phyloP scores from a whole-genome alignment of 2,329 filamentous ascomycete genomes.

The Apiospora arundinis region DNA sequence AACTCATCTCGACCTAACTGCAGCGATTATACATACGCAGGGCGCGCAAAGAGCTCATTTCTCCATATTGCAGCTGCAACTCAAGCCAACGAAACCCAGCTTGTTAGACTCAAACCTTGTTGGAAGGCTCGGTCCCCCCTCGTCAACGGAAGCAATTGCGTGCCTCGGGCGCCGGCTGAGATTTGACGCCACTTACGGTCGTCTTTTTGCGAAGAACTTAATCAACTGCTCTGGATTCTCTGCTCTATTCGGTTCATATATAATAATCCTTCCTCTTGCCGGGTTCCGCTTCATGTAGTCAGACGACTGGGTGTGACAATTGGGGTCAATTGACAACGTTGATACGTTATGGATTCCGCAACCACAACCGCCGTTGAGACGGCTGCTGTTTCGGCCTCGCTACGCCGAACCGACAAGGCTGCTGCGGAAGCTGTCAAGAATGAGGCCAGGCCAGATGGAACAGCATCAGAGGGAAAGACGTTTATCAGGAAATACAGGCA shows the following conservation, averaged over 20 bases:
- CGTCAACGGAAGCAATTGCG: background rate
- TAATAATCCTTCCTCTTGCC: conserved; percentile 3
- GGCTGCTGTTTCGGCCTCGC: conserved; percentile 28
- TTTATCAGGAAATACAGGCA: conserved; percentile 81
- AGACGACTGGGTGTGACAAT: background rate
- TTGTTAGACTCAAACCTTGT: conserved; percentile 19
- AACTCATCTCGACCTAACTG: background rate
- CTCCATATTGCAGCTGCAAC: conserved; percentile 10
- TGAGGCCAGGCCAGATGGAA: background rate
- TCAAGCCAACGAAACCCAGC: conserved; percentile 15
- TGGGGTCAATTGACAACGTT: conserved; percentile 11
- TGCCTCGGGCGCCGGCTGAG: background rate
- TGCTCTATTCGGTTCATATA: background rate
- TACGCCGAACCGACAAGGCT: conserved; percentile 29
- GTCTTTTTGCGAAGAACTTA: background rate
- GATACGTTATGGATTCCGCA: conserved; percentile 47
- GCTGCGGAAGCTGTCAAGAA: background rate
- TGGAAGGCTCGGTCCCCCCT: conserved; percentile 8
- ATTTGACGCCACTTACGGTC: conserved; percentile 8
- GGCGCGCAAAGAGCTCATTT: background rate
- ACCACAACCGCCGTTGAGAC: conserved; percentile 46
- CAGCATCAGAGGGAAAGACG: conserved; percentile 28
- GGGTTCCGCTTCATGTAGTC: background rate
- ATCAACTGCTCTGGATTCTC: background rate
- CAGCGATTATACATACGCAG: background rate